These are phyloP conservation scores for Murraya paniculata DNA, from an alignment of 345 rosid species.

Conservation along the genomic window DNA sequence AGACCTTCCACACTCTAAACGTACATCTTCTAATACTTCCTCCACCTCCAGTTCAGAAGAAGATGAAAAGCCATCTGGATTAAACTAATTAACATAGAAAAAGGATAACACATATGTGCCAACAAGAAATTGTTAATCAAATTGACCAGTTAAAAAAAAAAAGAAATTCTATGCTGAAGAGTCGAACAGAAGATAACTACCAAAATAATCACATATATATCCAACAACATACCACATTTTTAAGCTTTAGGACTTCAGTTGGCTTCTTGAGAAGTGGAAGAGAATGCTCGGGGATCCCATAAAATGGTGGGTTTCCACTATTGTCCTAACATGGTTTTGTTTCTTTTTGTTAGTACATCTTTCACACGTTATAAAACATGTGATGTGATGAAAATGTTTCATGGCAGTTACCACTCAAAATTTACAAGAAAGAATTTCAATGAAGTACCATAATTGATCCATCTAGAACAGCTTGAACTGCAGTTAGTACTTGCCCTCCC, in stretches of 20 bases:
- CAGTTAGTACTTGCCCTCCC: conserved; percentile 80
- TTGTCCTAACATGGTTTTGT: conserved; percentile 38
- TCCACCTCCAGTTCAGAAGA: conserved; percentile 59
- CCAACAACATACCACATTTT: conserved; percentile 63
- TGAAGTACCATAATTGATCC: conserved; percentile 46
- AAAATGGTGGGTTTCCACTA: conserved; percentile 40
- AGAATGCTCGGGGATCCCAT: conserved; percentile 66
- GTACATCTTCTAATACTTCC: conserved; percentile 81
- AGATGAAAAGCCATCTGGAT: conserved; percentile 45
- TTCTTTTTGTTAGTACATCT: conserved; percentile 28
- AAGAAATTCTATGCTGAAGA: no score
- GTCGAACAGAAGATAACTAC: neutral
- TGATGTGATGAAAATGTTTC: conserved; percentile 2
- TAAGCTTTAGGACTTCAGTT: conserved; percentile 69
- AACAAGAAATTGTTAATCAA: no score
- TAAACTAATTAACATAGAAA: conserved; percentile 46
- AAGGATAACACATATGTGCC: neutral
- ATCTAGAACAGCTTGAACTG: conserved; percentile 62
- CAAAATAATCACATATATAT: neutral
- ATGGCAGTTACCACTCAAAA: neutral
- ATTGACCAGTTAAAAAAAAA: no score
- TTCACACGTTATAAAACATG: neutral
- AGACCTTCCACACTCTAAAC: conserved; percentile 85
- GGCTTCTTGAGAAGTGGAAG: conserved; percentile 83
- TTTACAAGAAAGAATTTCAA: conserved; percentile 1